These are phyloP conservation scores for Vigna trinervia DNA, from an alignment of 306 rosid genomes.

Conservation along the genomic window DNA sequence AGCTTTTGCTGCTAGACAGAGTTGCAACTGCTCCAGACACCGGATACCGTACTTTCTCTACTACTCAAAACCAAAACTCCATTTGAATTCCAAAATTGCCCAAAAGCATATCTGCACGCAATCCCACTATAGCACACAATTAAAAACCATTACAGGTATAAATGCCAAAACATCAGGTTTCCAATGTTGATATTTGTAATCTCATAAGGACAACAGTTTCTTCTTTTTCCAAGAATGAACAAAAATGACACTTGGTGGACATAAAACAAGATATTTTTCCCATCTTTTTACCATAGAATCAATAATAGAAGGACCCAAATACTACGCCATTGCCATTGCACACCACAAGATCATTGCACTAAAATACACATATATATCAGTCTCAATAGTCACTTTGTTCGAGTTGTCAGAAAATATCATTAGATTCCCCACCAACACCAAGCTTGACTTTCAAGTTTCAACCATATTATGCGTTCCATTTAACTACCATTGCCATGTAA, in stretches of 20 bases:
- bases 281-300: slow-evolving; percentile 6
- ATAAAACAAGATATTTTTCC: slow-evolving; percentile 25
- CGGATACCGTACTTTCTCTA: background rate
- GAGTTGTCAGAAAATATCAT: slow-evolving; percentile 28
- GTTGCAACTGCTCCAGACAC: background rate
- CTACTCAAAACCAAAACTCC: background rate
- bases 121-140: background rate
- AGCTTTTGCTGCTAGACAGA: background rate
- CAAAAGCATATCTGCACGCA: background rate
- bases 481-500: background rate
- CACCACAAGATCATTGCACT: slow-evolving; percentile 19
- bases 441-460: slow-evolving; percentile 25
- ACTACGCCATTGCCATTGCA: background rate
- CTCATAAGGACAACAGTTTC: background rate
- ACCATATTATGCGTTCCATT: slow-evolving; percentile 9
- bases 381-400: slow-evolving; percentile 16
- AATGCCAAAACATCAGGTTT: slow-evolving; percentile 37
- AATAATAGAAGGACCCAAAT: background rate
- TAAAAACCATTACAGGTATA: background rate
- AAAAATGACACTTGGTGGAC: slow-evolving; percentile 7
- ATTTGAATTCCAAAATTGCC: background rate
- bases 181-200: slow-evolving; percentile 27
- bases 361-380: background rate
- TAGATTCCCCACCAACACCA: slow-evolving; percentile 15
- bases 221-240: slow-evolving; percentile 11